Conservation (phyloP, 176 grass and related monocot species). For the Guadua angustifolia region DNA sequence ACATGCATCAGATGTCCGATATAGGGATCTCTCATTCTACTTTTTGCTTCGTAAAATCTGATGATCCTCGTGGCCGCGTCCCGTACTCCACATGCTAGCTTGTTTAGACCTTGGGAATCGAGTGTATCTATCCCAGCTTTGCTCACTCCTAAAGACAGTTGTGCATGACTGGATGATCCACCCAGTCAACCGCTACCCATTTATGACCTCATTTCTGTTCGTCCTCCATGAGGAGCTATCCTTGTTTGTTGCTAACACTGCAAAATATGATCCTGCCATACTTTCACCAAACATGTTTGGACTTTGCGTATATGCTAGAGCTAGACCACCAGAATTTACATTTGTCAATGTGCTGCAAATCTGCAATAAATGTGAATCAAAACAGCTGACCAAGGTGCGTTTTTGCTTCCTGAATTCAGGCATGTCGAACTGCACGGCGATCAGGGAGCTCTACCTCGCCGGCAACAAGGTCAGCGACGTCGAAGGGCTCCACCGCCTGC, state of each 20-base stretch:
- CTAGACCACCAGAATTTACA: neutral
- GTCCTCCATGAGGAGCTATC: neutral
- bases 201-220: neutral
- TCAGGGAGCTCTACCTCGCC: constrained; percentile 88
- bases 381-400: neutral
- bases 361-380: neutral
- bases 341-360: neutral
- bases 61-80: neutral
- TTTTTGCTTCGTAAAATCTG: no score
- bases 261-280: neutral
- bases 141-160: neutral
- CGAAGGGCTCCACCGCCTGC: constrained; percentile 86
- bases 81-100: neutral
- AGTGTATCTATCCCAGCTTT: constrained; percentile 23
- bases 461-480: constrained; percentile 95
- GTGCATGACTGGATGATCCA: constrained; percentile 46
- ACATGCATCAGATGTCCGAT: no score
- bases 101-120: constrained; percentile 7
- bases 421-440: constrained; percentile 69
- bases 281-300: neutral
- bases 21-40: no score
- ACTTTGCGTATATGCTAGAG: neutral
- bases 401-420: constrained; percentile 42
- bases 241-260: constrained; percentile 1
- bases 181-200: neutral